Evolutionary conservation across 352 stramenopile species (phyloP).

Genomic region (Globisporangium recalcitrans): DNA sequence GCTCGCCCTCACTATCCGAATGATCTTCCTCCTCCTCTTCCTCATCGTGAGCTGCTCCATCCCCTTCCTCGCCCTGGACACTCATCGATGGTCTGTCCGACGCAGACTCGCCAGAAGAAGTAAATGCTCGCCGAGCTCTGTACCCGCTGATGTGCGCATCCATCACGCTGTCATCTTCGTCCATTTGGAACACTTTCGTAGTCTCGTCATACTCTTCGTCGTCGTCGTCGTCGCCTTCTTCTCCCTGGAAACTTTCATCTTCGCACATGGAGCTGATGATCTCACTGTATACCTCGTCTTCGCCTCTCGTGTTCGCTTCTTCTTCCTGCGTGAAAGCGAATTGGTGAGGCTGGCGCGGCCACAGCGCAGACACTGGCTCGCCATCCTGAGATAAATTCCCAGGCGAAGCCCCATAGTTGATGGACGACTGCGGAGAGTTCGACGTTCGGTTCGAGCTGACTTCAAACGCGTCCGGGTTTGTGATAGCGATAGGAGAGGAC

Average conservation of each 20-base stretch:
- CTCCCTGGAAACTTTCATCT: conserved; percentile 45
- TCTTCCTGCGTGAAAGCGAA: conserved; percentile 86
- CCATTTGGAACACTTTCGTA: conserved; percentile 60
- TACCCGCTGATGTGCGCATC: conserved; percentile 13
- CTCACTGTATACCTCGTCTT: conserved; percentile 83
- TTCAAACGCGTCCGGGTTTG: conserved; percentile 16
- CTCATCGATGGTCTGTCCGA: not conserved
- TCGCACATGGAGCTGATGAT: conserved; percentile 60
- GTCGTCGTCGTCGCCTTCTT: conserved; percentile 31
- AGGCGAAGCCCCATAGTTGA: conserved; percentile 56
- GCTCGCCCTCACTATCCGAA: conserved; percentile 34
- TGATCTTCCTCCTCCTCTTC: conserved; percentile 35
- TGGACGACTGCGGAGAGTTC: conserved; percentile 63
- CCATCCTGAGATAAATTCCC: conserved; percentile 61
- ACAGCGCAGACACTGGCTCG: conserved; percentile 67
- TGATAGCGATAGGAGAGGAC: conserved; percentile 50
- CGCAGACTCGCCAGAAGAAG: conserved; percentile 6
- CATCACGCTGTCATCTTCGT: conserved; percentile 32
- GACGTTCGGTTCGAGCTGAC: conserved; percentile 29
- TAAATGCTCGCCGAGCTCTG: conserved; percentile 4
- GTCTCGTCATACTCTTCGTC: conserved; percentile 27
- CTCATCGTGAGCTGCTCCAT: conserved; percentile 5
- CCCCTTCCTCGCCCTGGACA: conserved; percentile 9
- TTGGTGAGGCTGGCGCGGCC: conserved; percentile 74
- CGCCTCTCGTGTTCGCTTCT: conserved; percentile 42